Conservation (phyloP, 768 basidiomycete genomes). For the Calocybe gangraenosa region DNA sequence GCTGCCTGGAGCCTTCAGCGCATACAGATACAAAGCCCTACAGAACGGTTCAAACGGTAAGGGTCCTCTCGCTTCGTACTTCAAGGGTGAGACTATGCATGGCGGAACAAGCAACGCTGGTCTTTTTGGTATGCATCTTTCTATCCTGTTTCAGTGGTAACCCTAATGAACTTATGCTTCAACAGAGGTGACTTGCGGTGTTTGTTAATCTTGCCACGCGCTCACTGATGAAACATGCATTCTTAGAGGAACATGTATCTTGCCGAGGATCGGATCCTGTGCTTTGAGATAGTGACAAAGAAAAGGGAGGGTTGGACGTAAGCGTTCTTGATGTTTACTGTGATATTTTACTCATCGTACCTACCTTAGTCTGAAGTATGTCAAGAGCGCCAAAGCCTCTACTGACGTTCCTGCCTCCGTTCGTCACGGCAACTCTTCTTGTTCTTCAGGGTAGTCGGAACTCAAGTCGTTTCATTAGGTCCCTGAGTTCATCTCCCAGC, state of each 20-base stretch:
- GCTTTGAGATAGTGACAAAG: slow-evolving; percentile 92
- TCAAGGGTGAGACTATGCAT: slow-evolving; percentile 90
- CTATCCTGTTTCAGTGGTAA: not conserved
- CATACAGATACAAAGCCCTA: slow-evolving; percentile 86
- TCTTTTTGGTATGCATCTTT: slow-evolving; percentile 51
- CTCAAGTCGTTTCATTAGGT: slow-evolving; percentile 35
- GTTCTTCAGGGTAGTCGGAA: not conserved
- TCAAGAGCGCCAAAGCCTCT: slow-evolving; percentile 90
- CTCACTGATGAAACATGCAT: slow-evolving; percentile 21
- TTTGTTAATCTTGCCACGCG: not conserved
- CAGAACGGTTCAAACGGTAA: slow-evolving; percentile 83
- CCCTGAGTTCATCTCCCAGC: slow-evolving; percentile 93
- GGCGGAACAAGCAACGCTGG: slow-evolving; percentile 58
- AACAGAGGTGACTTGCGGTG: slow-evolving; percentile 12
- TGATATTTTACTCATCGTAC: slow-evolving; percentile 1
- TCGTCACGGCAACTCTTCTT: slow-evolving; percentile 13
- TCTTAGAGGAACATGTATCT: slow-evolving; percentile 83
- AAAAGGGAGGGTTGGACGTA: slow-evolving; percentile 80
- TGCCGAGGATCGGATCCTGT: slow-evolving; percentile 86
- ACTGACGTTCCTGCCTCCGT: slow-evolving; percentile 93
- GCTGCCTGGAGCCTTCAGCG: slow-evolving; percentile 89
- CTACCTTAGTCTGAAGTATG: slow-evolving; percentile 65
- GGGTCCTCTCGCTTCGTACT: slow-evolving; percentile 89
- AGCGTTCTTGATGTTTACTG: slow-evolving; percentile 26
- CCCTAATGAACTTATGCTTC: not conserved